A percentile compares a stretch with the other conserved stretches of the same genome.
These are phyloP conservation scores for Pestalotiopsis sp. DNA, from an alignment of 2,329 filamentous ascomycete genomes.

Conservation along the genomic window DNA sequence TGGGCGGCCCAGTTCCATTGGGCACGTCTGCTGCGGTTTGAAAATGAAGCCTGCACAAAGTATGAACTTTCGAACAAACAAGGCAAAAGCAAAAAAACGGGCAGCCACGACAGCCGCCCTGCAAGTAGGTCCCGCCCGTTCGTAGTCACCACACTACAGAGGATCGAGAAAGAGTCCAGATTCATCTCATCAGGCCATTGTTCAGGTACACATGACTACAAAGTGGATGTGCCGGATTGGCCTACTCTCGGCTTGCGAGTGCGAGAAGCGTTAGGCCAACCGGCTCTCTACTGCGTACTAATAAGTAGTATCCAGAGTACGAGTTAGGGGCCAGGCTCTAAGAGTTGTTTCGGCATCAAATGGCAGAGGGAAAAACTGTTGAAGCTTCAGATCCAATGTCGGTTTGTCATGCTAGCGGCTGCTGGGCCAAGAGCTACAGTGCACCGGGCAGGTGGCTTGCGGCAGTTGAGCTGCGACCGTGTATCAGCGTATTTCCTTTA, in stretches of 20 bases:
- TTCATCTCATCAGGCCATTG: background rate
- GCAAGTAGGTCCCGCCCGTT: background rate
- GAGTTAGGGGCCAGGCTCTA: background rate
- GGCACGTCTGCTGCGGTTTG: background rate
- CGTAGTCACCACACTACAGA: background rate
- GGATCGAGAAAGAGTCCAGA: background rate
- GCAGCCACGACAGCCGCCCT: background rate
- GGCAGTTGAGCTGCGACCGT: background rate
- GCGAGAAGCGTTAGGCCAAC: background rate
- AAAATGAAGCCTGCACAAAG: too few relatives aligned
- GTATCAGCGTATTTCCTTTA: background rate
- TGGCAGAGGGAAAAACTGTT: background rate
- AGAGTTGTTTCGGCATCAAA: background rate
- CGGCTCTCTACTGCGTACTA: background rate
- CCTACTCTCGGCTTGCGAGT: background rate
- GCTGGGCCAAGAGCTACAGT: background rate
- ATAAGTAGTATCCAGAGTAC: background rate
- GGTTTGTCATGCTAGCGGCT: background rate
- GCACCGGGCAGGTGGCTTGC: background rate
- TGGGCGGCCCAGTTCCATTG: background rate
- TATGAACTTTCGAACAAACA: background rate
- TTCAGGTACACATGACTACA: background rate
- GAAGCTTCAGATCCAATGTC: background rate
- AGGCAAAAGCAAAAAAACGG: background rate
- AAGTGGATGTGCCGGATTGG: background rate